Evolutionary conservation across 2,329 filamentous ascomycete genomes (phyloP), one percentile per base, ranked within the genome.

Genomic region (Apiospora sp.): DNA sequence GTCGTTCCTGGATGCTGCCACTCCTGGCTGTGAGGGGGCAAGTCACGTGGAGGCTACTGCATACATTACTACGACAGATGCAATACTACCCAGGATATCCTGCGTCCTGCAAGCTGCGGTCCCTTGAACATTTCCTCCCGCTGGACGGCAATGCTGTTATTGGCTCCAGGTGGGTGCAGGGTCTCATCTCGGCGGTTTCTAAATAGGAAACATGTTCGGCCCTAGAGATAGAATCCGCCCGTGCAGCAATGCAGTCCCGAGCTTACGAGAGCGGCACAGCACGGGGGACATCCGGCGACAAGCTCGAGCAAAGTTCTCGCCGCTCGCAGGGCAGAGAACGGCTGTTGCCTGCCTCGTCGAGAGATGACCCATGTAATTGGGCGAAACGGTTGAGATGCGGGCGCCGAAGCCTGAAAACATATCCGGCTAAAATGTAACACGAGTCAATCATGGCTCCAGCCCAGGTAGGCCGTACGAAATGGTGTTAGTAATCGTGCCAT

Each of bases 161-260:
- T 37, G 27, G 7, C 19, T 37, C 30, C 51, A 14, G 27, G 54
- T 34, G 54, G 54, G 27, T 61, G 54, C 30, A 30, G 48, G 51
- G 27, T 16, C 30, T 30, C 34, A 61, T 37, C 14, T 61, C 54
- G 54, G 54, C 5, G 14, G 27, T 61, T 61, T 37, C 54, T 37
- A 30, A 61, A 61, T 61, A 61, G 54, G 54, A 34, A 61, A 37
- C 22, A 37, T 61, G 16, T 61, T 22, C 54, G 30, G 54, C 30
- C 54, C 54, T 61, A 61, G 54, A 61, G 30, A 19, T 6, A 34
- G 8, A 16, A 16, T 16, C 51, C 27, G 51, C 51, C 30, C 13
- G 37, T 41, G 37, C 37, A 41, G 37, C 37, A 41, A 7, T 41
- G 5, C 37, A 41, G 6, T 41, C 37, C 7, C 27, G 27, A 3